These are phyloP conservation scores for Begonia loranthoides DNA, from an alignment of 306 rosid genomes.

Conservation along the genomic window DNA sequence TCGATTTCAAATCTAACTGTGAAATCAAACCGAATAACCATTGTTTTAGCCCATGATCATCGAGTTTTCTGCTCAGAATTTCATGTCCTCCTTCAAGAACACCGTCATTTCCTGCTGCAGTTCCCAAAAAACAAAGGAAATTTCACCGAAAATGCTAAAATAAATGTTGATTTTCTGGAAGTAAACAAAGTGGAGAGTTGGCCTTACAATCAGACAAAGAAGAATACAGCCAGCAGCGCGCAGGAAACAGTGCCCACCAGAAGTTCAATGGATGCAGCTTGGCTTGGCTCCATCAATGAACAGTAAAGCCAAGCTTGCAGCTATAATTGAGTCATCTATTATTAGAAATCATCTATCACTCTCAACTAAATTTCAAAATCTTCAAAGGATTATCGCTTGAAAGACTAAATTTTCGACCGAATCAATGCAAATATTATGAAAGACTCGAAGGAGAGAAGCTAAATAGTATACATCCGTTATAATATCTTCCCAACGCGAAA, in stretches of 20 bases:
- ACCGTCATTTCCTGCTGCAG: conserved; percentile 69
- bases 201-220: conserved; percentile 61
- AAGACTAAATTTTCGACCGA: too few species aligned
- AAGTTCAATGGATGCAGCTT: conserved; percentile 62
- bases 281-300: conserved; percentile 78
- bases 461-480: too few species aligned
- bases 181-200: not conserved
- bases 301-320: conserved; percentile 78
- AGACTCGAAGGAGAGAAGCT: not conserved
- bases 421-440: not conserved
- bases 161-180: not conserved
- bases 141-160: not conserved
- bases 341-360: not conserved
- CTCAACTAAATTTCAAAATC: not conserved
- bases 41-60: too few species aligned
- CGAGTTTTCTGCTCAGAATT: conserved; percentile 32
- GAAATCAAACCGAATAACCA: too few species aligned
- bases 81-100: conserved; percentile 54
- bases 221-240: conserved; percentile 64
- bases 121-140: not conserved
- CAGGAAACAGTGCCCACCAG: conserved; percentile 76
- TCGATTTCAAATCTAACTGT: too few species aligned
- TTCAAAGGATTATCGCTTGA: too few species aligned
- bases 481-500: too few species aligned
- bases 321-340: conserved; percentile 17